These are phyloP conservation scores for Ophiostoma triangulosporum DNA, from an alignment of 2,329 filamentous ascomycete species.

Conservation along the genomic window DNA sequence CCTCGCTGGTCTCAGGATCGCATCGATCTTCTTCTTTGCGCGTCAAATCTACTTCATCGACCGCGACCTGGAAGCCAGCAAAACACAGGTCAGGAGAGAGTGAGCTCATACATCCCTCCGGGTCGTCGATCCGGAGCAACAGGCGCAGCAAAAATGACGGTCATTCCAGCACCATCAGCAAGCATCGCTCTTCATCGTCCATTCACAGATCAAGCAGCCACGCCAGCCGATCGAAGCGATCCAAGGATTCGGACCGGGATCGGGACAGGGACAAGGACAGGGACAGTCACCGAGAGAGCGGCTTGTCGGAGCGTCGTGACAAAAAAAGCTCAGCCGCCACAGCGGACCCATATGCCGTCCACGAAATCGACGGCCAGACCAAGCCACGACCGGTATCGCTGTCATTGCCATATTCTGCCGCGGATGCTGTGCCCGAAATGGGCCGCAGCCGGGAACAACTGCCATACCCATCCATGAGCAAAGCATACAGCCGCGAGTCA, in stretches of 20 bases:
- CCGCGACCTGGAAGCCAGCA: constrained; percentile 1
- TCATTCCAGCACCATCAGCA: neutral
- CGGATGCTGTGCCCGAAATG: constrained; percentile 36
- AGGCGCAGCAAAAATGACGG: constrained; percentile 1
- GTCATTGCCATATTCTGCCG: constrained; percentile 2
- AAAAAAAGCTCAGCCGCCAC: constrained; percentile 2
- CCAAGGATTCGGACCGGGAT: constrained; percentile 1
- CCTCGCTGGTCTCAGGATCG: constrained; percentile 7
- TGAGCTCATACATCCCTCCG: constrained; percentile 8
- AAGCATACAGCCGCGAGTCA: constrained; percentile 79
- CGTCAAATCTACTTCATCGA: constrained; percentile 7
- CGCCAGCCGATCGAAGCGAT: neutral
- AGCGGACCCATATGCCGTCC: neutral
- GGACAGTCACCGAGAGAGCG: neutral
- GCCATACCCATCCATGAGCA: constrained; percentile 75
- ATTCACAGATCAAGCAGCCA: constrained; percentile 2
- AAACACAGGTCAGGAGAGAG: constrained; percentile 10
- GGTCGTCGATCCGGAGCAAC: constrained; percentile 5
- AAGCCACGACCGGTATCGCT: constrained; percentile 2
- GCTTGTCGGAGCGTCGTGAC: constrained; percentile 1
- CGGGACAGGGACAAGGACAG: neutral
- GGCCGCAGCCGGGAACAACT: constrained; percentile 33
- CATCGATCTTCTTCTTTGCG: neutral
- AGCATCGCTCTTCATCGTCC: constrained; percentile 2
- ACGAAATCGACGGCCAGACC: constrained; percentile 1